These are phyloP conservation scores for Pueraria montana DNA, from an alignment of 306 rosid species.

Conservation along the genomic window DNA sequence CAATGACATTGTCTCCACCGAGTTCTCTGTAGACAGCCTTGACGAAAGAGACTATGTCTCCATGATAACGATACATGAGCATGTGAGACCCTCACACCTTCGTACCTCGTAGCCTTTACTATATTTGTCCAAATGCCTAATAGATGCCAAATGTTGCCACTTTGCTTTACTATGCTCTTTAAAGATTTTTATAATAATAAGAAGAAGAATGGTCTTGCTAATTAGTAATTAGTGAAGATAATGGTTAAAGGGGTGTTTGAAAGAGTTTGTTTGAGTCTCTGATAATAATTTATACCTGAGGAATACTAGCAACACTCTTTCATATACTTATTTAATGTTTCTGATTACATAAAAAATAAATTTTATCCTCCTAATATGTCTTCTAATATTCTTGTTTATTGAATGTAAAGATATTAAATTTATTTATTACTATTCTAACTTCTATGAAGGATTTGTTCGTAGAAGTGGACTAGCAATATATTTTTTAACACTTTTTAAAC, in stretches of 20 bases:
- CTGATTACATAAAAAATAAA: neutral
- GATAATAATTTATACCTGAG: no score
- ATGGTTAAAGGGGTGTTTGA: neutral
- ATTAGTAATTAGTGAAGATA: neutral
- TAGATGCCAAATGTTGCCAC: neutral
- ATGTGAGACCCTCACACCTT: slow-evolving; percentile 40
- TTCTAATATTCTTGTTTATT: neutral
- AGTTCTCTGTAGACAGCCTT: slow-evolving; percentile 46
- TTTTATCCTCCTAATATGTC: neutral
- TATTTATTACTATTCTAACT: neutral
- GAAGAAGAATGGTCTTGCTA: neutral
- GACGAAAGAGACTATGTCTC: slow-evolving; percentile 58
- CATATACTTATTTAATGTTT: no score
- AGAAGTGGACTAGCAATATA: no score
- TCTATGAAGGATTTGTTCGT: no score
- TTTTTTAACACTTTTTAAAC: no score
- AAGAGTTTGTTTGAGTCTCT: neutral
- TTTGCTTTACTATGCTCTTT: neutral
- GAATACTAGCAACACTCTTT: no score
- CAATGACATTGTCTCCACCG: slow-evolving; percentile 55
- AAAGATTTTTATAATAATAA: neutral
- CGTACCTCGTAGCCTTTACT: slow-evolving; percentile 21
- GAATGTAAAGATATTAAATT: neutral
- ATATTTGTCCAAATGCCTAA: neutral
- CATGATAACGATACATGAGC: slow-evolving; percentile 51